These are phyloP conservation scores for Emergomyces africanus DNA, from an alignment of 2,329 filamentous ascomycete genomes.

Conservation along the genomic window DNA sequence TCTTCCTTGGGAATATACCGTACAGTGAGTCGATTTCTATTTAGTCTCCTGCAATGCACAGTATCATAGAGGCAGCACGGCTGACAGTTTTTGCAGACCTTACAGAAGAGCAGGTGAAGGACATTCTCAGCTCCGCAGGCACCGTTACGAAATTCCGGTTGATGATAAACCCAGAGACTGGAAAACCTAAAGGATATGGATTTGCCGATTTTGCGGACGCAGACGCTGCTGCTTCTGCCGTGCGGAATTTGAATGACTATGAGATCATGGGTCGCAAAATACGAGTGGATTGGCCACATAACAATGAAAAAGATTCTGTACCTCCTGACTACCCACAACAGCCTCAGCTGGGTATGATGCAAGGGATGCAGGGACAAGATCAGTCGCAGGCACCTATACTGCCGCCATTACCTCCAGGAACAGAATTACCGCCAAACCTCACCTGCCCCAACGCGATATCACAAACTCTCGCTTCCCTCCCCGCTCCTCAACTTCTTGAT, in stretches of 20 bases:
- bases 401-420: conserved; percentile 71
- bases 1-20: conserved; percentile 48
- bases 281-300: conserved; percentile 90
- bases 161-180: conserved; percentile 91
- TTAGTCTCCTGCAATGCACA: conserved; percentile 75
- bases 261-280: conserved; percentile 93
- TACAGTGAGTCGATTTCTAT: conserved; percentile 57
- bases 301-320: conserved; percentile 61
- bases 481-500: conserved; percentile 79
- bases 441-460: conserved; percentile 86
- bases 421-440: conserved; percentile 69
- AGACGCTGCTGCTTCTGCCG: conserved; percentile 82
- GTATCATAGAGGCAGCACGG: conserved; percentile 44
- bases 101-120: conserved; percentile 89
- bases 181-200: conserved; percentile 88
- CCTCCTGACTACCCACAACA: conserved; percentile 37
- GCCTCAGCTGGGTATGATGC: conserved; percentile 17
- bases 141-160: conserved; percentile 85
- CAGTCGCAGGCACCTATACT: conserved; percentile 40
- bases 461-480: conserved; percentile 73
- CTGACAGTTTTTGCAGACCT: conserved; percentile 58
- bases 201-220: conserved; percentile 93
- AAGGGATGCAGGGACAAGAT: conserved; percentile 26
- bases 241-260: conserved; percentile 88
- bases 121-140: conserved; percentile 82